Percentiles rank a stretch among this genome's conserved stretches.
Conservation (phyloP, 768 basidiomycete genomes). For the Suillus alpinus region DNA sequence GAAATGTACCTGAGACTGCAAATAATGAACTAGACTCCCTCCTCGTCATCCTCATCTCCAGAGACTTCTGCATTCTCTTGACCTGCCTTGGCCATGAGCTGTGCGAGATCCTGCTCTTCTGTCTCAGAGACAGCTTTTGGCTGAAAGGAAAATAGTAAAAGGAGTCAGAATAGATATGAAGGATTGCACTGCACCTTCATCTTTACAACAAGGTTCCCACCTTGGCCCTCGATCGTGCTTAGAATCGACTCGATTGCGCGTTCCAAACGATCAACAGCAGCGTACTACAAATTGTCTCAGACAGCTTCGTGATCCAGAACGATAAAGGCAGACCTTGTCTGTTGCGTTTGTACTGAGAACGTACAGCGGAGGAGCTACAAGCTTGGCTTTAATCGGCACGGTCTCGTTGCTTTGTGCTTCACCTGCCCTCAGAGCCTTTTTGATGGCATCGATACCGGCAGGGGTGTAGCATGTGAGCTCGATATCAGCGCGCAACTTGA, state of each 20-base stretch:
- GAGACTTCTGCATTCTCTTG: constrained; percentile 95
- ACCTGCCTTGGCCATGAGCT: constrained; percentile 93
- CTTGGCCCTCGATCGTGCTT: constrained; percentile 75
- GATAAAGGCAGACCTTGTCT: constrained; percentile 66
- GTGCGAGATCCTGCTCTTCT: constrained; percentile 95
- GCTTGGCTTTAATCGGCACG: constrained; percentile 94
- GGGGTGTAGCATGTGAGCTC: constrained; percentile 96
- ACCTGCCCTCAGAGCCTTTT: constrained; percentile 84
- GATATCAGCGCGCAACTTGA: constrained; percentile 97
- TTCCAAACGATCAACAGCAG: constrained; percentile 90
- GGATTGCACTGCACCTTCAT: constrained; percentile 70
- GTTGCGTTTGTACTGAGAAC: constrained; percentile 95
- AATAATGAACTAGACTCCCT: constrained; percentile 25
- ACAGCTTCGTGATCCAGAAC: background rate
- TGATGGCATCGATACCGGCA: constrained; percentile 95
- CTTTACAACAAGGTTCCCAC: constrained; percentile 87
- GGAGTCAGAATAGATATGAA: background rate
- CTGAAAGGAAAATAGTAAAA: constrained; percentile 36
- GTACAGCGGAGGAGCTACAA: constrained; percentile 95
- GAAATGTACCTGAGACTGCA: background rate
- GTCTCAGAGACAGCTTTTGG: constrained; percentile 98
- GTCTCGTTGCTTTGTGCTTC: constrained; percentile 84
- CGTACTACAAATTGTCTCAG: constrained; percentile 45
- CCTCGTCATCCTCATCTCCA: constrained; percentile 89
- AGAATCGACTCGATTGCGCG: constrained; percentile 92